Base-by-base conservation (phyloP, 129 eudicot species). In the Solidago caesia region DNA sequence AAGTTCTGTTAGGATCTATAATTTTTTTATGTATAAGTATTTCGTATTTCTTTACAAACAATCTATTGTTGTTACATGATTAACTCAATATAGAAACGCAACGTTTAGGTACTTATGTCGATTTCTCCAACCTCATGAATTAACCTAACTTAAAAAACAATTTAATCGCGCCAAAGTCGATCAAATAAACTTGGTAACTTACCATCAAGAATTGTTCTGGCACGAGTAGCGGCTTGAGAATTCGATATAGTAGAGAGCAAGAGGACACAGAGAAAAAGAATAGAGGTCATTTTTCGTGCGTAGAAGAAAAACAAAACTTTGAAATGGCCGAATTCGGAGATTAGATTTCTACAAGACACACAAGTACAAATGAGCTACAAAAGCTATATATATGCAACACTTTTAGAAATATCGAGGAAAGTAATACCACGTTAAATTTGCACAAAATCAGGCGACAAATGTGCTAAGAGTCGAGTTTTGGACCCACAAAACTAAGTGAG, bases 401-500 rank as follows among this genome's bases (percentile, higher is more conserved):
- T 15, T 15, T 47, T n/a, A 74, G 83, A 79, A 73, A 12, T 51
- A 41, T 44, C 6, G 9, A 79, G 79, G 83, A 79, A 73, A 56
- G 52, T 4, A 66, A 11, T 42, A 73, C 21, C 83, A 79, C 26
- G 79, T 79, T 79, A 73, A 73, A 73, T 29, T 6, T 73, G 64
- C 83, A 73, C 7, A n/a, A 67, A 79, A 66, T 45, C 14, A 71
- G 82, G 82, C 82, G 82, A 78, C 14, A 44, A 70, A 71, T 78
- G 51, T 42, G 82, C 21, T 63, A 29, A 10, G 15, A 48, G 76
- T 70, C 41, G 13, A 63, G 16, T 62, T 71, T 71, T 70, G 82
- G 82, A 51, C 82, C 82, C 77, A 71, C 82, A 61, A 70, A 70
- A 43, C 43, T 61, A 14, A 8, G 66, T 4, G 14, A 66, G 71